Base-by-base conservation (phyloP, 768 basidiomycete genomes). In the Stropharia rugosoannulata region DNA sequence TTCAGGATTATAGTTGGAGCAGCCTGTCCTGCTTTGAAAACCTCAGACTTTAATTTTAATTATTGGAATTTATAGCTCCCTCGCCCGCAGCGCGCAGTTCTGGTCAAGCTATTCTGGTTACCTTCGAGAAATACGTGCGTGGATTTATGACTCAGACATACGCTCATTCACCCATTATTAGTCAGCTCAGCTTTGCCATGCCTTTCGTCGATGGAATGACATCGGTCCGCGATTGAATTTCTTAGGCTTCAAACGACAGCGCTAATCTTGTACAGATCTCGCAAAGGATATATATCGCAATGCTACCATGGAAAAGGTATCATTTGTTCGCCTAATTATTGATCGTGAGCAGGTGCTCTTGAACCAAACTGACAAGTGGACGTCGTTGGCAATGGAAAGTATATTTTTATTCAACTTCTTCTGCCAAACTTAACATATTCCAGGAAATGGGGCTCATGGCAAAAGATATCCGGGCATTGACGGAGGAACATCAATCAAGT, bases 81-180 rank as follows among this genome's bases (percentile, higher is more conserved):
- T 92, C 9, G 84, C 89, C 13, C 76, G 89, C 47, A 91, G 90
- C 64, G 82, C 89, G 7, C 90, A 92, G 63, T 87, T 85, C 63
- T 92, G 90, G 90, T 90, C 90, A 3, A 90, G 87, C 54, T 91
- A 90, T 68, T 92, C 90, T 2, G 90, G 90, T 0, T 90, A 92
- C 69, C 75, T 92, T 49, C 81, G 89, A 42, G 89, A 91, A 76
- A 77, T 89, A 54, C 82, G 89, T 88, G 65, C 67, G 88, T 32
- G 9, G 29, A 32, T 2, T 49, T 32, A 7, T 32, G 29, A 32
- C 29, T 32, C 29, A 32, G 9, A 61, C 55, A 62, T 58, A 59
- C 44, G 48, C 53, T 49, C 35, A 35, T 45, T 49, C 12, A 25
- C 12, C 19, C 22, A 22, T 22, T 27, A 6, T 39, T 5, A 37